phyloP scores from a whole-genome alignment of 352 stramenopile genomes.

The Globisporangium spinosum region DNA sequence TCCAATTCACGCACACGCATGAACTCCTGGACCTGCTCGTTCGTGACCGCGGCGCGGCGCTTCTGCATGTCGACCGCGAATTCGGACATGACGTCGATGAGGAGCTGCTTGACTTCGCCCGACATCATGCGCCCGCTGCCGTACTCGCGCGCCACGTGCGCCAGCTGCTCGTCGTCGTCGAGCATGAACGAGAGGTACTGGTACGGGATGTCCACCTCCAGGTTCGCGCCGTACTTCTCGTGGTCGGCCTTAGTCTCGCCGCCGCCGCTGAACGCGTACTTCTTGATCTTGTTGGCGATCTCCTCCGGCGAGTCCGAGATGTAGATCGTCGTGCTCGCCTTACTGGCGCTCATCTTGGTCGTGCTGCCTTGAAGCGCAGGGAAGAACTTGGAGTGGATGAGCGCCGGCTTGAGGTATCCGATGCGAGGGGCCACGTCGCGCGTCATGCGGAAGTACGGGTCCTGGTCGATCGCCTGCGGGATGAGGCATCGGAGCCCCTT shows the following conservation, averaged over 20 bases:
- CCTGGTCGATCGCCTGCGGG: slow-evolving; percentile 99
- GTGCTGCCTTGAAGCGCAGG: slow-evolving; percentile 94
- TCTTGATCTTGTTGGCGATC: slow-evolving; percentile 92
- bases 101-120: slow-evolving; percentile 96
- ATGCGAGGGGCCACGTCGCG: slow-evolving; percentile 98
- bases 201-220: slow-evolving; percentile 98
- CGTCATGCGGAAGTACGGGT: slow-evolving; percentile 98
- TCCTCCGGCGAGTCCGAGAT: slow-evolving; percentile 97
- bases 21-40: slow-evolving; percentile 96
- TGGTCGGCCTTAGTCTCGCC: slow-evolving; percentile 98
- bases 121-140: slow-evolving; percentile 94
- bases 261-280: slow-evolving; percentile 91
- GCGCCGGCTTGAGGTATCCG: slow-evolving; percentile 93
- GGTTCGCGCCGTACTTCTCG: slow-evolving; percentile 96
- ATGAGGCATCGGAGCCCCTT: slow-evolving; percentile 97
- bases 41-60: slow-evolving; percentile 89
- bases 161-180: slow-evolving; percentile 97
- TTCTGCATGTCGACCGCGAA: slow-evolving; percentile 96
- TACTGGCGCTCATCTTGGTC: slow-evolving; percentile 99
- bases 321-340: slow-evolving; percentile 97
- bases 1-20: slow-evolving; percentile 93
- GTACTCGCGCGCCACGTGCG: slow-evolving; percentile 94
- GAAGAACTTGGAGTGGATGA: slow-evolving; percentile 99
- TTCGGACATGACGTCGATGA: slow-evolving; percentile 92
- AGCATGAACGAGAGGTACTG: slow-evolving; percentile 99